A percentile compares a stretch with the other conserved stretches of the same genome.
phyloP scores from a whole-genome alignment of 1,284 basidiomycete genomes.

The Trametes sp. region DNA sequence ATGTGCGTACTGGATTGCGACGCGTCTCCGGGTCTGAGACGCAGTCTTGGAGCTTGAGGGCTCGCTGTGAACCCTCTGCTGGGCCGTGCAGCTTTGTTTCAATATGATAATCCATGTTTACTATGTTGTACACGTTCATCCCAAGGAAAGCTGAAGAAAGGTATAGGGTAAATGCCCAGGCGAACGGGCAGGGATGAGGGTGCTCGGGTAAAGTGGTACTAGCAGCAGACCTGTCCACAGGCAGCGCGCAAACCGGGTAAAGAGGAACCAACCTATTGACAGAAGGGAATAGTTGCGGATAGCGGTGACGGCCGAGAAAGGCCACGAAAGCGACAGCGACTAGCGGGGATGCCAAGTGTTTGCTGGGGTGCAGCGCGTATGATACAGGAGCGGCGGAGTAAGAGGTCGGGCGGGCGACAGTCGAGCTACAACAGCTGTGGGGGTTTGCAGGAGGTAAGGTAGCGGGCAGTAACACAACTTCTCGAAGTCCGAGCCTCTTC shows the following conservation, averaged over 20 bases:
- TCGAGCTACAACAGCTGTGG: constrained; percentile 31
- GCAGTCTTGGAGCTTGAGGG: no score
- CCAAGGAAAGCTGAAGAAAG: constrained; percentile 1
- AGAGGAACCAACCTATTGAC: not conserved
- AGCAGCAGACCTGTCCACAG: constrained; percentile 24
- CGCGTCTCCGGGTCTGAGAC: no score
- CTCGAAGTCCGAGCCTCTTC: constrained; percentile 35
- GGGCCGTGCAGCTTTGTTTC: not conserved
- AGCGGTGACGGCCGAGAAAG: no score
- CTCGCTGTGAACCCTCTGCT: no score
- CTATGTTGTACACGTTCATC: constrained; percentile 22
- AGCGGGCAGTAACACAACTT: constrained; percentile 31
- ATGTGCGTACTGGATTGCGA: not conserved
- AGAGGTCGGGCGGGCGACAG: constrained; percentile 12
- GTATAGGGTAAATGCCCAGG: constrained; percentile 8
- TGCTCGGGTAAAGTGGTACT: constrained; percentile 5
- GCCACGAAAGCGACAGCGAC: not conserved
- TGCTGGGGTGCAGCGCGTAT: constrained; percentile 15
- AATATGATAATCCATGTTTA: not conserved
- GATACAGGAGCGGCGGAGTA: constrained; percentile 15
- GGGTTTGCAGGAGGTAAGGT: constrained; percentile 6
- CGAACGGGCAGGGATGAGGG: constrained; percentile 1
- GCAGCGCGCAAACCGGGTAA: constrained; percentile 4
- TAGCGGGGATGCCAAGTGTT: not conserved
- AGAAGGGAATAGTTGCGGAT: not conserved